Evolutionary conservation across 352 stramenopile genomes (phyloP).

Genomic region (Globisporangium spiculum): DNA sequence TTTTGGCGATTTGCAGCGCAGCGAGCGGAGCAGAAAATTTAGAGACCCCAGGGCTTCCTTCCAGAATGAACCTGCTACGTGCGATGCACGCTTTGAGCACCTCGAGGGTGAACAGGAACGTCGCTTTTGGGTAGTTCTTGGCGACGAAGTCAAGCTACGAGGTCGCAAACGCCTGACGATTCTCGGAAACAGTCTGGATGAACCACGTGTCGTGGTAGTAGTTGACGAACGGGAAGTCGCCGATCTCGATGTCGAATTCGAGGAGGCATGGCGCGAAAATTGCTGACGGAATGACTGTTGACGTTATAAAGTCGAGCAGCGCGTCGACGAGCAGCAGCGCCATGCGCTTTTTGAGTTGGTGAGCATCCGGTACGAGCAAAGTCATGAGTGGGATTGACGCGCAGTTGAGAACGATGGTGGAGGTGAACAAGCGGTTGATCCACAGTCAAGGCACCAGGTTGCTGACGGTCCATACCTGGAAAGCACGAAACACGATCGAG

Average conservation of each 20-base stretch:
- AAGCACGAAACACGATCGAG: background rate
- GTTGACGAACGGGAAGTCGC: constrained; percentile 10
- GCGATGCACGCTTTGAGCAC: constrained; percentile 5
- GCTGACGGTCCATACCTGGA: constrained; percentile 4
- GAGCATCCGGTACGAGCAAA: background rate
- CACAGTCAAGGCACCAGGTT: constrained; percentile 1
- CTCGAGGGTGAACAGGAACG: background rate
- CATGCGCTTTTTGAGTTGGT: background rate
- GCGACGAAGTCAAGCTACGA: constrained; percentile 9
- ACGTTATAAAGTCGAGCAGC: constrained; percentile 4
- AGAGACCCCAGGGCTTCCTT: background rate
- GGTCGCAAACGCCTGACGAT: background rate
- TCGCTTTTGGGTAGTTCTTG: constrained; percentile 9
- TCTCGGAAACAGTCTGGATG: constrained; percentile 7
- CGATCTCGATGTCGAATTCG: background rate
- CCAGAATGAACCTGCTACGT: background rate
- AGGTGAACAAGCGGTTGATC: background rate
- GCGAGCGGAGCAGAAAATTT: background rate
- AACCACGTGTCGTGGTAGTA: constrained; percentile 17
- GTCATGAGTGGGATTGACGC: background rate
- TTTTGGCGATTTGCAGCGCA: background rate
- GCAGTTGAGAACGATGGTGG: background rate
- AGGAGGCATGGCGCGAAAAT: constrained; percentile 6
- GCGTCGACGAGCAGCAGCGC: constrained; percentile 9
- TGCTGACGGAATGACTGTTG: background rate